Percentiles rank a stretch among this genome's conserved stretches.
Evolutionary conservation across 2,329 filamentous ascomycete species (phyloP).

Genomic region (Pseudopyricularia javanii): DNA sequence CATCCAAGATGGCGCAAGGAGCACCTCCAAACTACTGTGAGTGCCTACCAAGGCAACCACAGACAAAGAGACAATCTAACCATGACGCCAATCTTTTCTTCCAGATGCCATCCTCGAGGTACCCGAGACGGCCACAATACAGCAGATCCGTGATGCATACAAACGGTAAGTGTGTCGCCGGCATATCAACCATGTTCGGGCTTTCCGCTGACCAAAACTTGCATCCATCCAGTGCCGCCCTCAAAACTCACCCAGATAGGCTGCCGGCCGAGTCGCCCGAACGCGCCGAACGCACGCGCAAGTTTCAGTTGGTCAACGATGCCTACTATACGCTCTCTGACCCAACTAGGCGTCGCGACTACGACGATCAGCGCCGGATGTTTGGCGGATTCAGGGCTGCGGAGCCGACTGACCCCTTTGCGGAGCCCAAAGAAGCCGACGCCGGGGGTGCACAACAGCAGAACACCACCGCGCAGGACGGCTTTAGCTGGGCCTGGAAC

Average conservation of each 20-base stretch:
- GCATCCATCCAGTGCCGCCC: conserved; percentile 55
- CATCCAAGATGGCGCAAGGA: conserved; percentile 19
- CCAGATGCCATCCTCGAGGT: conserved; percentile 66
- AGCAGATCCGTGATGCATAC: conserved; percentile 88
- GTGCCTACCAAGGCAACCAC: conserved; percentile 8
- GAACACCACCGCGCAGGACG: conserved; percentile 21
- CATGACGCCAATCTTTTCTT: conserved; percentile 3
- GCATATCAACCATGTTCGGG: background rate
- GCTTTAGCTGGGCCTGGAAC: conserved; percentile 70
- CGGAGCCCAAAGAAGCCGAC: conserved; percentile 28
- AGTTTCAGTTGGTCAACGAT: conserved; percentile 31
- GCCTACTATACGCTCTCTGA: conserved; percentile 58
- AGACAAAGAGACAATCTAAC: too few relatives aligned
- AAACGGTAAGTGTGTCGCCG: conserved; percentile 50
- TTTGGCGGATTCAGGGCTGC: conserved; percentile 33
- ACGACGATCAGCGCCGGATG: conserved; percentile 60
- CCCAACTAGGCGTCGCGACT: conserved; percentile 61
- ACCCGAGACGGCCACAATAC: conserved; percentile 58
- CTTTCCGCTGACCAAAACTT: background rate
- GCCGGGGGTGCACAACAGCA: conserved; percentile 22
- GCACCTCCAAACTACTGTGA: conserved; percentile 48
- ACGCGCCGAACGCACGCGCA: conserved; percentile 63
- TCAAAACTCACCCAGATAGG: conserved; percentile 89
- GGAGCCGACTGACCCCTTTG: conserved; percentile 30
- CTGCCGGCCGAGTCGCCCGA: conserved; percentile 77